A percentile compares a stretch with the other conserved stretches of the same genome.
phyloP scores from a whole-genome alignment of 2,329 filamentous ascomycete genomes.

The Verticillium zaregamsianum region DNA sequence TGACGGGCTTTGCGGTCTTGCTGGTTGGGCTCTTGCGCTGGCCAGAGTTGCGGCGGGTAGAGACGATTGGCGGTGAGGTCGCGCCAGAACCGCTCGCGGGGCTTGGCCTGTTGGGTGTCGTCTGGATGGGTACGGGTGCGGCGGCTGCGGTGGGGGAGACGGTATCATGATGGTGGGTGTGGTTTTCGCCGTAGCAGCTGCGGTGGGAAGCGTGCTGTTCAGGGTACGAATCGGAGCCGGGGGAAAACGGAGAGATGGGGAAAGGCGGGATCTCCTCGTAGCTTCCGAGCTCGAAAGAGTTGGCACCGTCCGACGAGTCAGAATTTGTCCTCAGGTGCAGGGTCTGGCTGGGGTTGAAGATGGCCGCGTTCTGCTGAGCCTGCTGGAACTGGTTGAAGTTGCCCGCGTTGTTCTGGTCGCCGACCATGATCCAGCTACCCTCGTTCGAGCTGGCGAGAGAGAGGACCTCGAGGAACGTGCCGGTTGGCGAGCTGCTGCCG shows the following conservation, averaged over 20 bases:
- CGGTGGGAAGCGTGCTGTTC: slow-evolving; percentile 54
- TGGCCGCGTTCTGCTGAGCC: slow-evolving; percentile 53
- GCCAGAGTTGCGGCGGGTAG: slow-evolving; percentile 62
- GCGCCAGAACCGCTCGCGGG: slow-evolving; percentile 58
- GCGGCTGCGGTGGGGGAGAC: slow-evolving; percentile 67
- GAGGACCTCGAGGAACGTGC: slow-evolving; percentile 73
- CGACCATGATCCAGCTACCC: slow-evolving; percentile 78
- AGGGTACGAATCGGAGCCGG: slow-evolving; percentile 70
- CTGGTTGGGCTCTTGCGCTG: slow-evolving; percentile 73
- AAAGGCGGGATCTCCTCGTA: slow-evolving; percentile 74
- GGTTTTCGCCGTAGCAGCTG: slow-evolving; percentile 57
- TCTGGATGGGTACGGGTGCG: slow-evolving; percentile 66
- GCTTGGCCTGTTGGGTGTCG: slow-evolving; percentile 55
- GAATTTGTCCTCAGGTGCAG: slow-evolving; percentile 84
- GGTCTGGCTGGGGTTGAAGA: slow-evolving; percentile 90
- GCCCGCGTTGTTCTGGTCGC: slow-evolving; percentile 51
- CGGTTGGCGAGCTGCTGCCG: slow-evolving; percentile 40
- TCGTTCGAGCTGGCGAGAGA: slow-evolving; percentile 79
- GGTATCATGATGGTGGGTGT: slow-evolving; percentile 38
- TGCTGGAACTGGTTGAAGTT: slow-evolving; percentile 61
- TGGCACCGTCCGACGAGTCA: slow-evolving; percentile 72
- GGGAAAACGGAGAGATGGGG: slow-evolving; percentile 76
- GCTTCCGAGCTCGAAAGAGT: slow-evolving; percentile 66
- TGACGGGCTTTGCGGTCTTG: slow-evolving; percentile 80
- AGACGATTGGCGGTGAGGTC: slow-evolving; percentile 57